Conservation (phyloP, 257 asterid genomes). For the Sherardia arvensis region DNA sequence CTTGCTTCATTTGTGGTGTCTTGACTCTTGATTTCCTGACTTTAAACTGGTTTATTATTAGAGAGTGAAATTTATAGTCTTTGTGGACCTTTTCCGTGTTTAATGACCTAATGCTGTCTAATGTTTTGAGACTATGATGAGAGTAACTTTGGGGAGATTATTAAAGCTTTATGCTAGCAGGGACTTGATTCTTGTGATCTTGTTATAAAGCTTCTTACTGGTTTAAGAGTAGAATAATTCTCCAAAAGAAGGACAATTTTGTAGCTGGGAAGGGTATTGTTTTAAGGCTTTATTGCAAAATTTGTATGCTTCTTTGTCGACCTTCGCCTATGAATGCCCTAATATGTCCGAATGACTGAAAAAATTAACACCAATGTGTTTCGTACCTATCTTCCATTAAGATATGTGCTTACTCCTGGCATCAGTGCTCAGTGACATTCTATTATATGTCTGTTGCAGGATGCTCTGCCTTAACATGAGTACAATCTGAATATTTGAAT, state of each 20-base stretch:
- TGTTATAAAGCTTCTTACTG: background rate
- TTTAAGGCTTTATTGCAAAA: background rate
- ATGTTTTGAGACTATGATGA: background rate
- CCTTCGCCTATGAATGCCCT: background rate
- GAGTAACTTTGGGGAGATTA: background rate
- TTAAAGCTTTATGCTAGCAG: background rate
- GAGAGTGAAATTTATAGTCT: background rate
- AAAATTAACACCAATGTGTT: too few relatives aligned
- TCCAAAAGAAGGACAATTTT: background rate
- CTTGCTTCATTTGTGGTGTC: background rate
- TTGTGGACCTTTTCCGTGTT: background rate
- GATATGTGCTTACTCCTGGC: background rate
- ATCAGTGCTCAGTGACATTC: slow-evolving; percentile 21
- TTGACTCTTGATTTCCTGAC: background rate
- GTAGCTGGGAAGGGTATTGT: background rate
- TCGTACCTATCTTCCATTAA: background rate
- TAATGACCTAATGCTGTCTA: background rate
- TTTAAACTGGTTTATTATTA: background rate
- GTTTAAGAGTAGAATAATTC: background rate
- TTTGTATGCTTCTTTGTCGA: background rate
- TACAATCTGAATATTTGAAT: slow-evolving; percentile 72
- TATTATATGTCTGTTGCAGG: slow-evolving; percentile 55
- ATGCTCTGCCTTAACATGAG: slow-evolving; percentile 57
- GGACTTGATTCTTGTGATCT: background rate
- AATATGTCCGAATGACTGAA: background rate